Evolutionary conservation across 805 yeast species (phyloP).

Genomic region (Ogataea henricii): DNA sequence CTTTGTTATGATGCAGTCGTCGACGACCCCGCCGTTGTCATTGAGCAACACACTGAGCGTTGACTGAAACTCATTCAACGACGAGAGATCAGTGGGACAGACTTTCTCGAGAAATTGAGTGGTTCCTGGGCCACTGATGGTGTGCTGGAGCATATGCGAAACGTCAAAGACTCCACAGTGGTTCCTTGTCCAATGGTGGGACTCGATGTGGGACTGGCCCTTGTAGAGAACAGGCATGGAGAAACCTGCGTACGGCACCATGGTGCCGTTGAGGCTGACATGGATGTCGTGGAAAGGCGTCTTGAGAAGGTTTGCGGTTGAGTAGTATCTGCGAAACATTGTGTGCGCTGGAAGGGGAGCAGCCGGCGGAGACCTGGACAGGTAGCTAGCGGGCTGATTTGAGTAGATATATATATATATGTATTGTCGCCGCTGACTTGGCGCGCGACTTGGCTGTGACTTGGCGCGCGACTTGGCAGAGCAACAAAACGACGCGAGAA

Average conservation of each 20-base stretch:
- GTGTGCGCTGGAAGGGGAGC: not conserved
- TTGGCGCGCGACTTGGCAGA: not conserved
- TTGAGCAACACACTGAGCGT: conserved; percentile 78
- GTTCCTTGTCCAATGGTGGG: conserved; percentile 91
- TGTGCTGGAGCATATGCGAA: conserved; percentile 96
- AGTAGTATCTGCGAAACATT: conserved; percentile 15
- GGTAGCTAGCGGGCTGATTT: no score
- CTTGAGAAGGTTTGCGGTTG: conserved; percentile 38
- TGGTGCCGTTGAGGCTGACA: conserved; percentile 74
- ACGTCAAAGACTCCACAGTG: conserved; percentile 94
- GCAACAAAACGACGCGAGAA: not conserved
- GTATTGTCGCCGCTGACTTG: not conserved
- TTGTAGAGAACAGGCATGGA: conserved; percentile 91
- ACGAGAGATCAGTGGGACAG: conserved; percentile 84
- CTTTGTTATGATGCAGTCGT: conserved; percentile 90
- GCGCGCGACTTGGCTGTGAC: not conserved
- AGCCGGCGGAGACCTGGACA: no score
- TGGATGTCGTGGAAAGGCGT: conserved; percentile 88
- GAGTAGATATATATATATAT: not conserved
- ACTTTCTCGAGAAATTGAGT: conserved; percentile 68
- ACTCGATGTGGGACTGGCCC: conserved; percentile 84
- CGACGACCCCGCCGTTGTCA: conserved; percentile 77
- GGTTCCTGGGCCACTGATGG: conserved; percentile 67
- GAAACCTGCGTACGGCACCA: conserved; percentile 97
- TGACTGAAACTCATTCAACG: conserved; percentile 57